A percentile compares a stretch with the other conserved stretches of the same genome.
Evolutionary conservation across 2,329 filamentous ascomycete species (phyloP).

Genomic region (Alternaria sp.): DNA sequence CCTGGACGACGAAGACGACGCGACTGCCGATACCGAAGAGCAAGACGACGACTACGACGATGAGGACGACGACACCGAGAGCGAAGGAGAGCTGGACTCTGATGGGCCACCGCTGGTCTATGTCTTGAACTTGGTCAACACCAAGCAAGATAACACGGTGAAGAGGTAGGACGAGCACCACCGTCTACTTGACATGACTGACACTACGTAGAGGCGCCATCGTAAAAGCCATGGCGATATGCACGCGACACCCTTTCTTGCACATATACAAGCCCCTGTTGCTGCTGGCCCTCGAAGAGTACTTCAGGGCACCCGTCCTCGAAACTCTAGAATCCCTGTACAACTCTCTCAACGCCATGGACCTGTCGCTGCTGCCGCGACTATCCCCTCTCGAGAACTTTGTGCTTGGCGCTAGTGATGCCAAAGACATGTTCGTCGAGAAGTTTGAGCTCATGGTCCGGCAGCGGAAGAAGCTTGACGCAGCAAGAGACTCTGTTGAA

Average conservation of each 20-base stretch:
- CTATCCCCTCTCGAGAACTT: conserved; percentile 84
- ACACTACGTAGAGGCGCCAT: conserved; percentile 75
- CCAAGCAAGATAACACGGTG: conserved; percentile 91
- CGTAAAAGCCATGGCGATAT: conserved; percentile 99
- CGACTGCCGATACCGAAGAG: conserved; percentile 32
- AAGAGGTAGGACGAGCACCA: conserved; percentile 63
- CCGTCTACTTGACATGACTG: conserved; percentile 12
- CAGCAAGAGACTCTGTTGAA: conserved; percentile 43
- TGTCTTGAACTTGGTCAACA: conserved; percentile 96
- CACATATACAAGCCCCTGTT: conserved; percentile 99
- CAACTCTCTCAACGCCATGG: conserved; percentile 94
- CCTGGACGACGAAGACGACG: conserved; percentile 53
- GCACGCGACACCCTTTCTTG: conserved; percentile 94
- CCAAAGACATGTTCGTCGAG: conserved; percentile 95
- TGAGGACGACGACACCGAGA: conserved; percentile 61
- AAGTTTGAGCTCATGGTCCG: conserved; percentile 97
- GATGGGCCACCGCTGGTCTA: conserved; percentile 95
- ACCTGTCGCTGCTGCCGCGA: conserved; percentile 89
- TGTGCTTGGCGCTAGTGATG: conserved; percentile 87
- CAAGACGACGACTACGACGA: conserved; percentile 52
- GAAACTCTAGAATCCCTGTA: conserved; percentile 91
- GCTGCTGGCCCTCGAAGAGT: conserved; percentile 90
- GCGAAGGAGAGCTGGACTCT: conserved; percentile 63
- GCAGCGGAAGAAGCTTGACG: conserved; percentile 75
- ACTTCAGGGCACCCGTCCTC: conserved; percentile 89